Percentiles rank a stretch among this genome's conserved stretches.
These are phyloP conservation scores for Fusarium cyanostomum DNA, from an alignment of 2,329 filamentous ascomycete genomes.

Conservation along the genomic window DNA sequence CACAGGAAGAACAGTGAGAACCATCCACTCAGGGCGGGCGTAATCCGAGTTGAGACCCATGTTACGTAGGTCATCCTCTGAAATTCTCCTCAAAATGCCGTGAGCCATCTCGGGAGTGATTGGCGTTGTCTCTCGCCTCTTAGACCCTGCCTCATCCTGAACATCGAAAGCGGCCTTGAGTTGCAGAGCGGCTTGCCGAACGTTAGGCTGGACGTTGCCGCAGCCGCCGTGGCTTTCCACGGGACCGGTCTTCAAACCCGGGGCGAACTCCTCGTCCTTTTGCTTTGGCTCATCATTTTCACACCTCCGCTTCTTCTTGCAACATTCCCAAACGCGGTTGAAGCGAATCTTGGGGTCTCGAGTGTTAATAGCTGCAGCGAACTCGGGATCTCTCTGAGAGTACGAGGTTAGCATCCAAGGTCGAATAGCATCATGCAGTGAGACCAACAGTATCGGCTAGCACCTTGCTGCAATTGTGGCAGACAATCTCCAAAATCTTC, in stretches of 20 bases:
- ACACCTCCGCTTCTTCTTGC: constrained; percentile 87
- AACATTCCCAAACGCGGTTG: constrained; percentile 89
- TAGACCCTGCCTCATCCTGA: constrained; percentile 76
- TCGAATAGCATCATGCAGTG: constrained; percentile 63
- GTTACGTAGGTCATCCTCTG: constrained; percentile 80
- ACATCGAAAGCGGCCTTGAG: constrained; percentile 79
- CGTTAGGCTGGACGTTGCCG: constrained; percentile 87
- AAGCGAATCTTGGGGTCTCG: constrained; percentile 96
- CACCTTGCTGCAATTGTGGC: constrained; percentile 98
- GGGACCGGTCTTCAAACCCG: constrained; percentile 62
- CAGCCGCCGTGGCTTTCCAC: constrained; percentile 82
- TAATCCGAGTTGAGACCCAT: constrained; percentile 96
- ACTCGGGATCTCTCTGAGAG: constrained; percentile 82
- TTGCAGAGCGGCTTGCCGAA: constrained; percentile 87
- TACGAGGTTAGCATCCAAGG: constrained; percentile 69
- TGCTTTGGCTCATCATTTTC: constrained; percentile 80
- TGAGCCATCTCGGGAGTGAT: constrained; percentile 88
- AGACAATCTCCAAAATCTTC: constrained; percentile 98
- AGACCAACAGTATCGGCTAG: constrained; percentile 97
- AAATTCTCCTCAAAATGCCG: constrained; percentile 86
- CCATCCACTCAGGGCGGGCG: constrained; percentile 97
- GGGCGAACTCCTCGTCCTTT: constrained; percentile 74
- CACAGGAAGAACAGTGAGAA: constrained; percentile 92
- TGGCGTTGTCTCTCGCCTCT: constrained; percentile 78
- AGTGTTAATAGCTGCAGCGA: constrained; percentile 80